Evolutionary conservation across 2,329 filamentous ascomycete species (phyloP).

Genomic region (Eutypa lata): DNA sequence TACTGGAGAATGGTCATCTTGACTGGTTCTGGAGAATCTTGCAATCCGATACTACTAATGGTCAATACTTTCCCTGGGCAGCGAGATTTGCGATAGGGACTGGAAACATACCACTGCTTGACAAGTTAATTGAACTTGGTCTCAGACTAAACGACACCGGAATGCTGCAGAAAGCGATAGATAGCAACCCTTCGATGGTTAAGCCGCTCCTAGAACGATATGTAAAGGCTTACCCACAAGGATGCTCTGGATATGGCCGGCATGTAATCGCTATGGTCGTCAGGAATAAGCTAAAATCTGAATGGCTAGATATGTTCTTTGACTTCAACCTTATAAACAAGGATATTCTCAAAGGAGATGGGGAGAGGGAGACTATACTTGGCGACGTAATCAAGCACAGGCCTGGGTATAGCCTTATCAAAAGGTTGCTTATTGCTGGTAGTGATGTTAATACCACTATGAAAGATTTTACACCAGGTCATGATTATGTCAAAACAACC

Average conservation of each 20-base stretch:
- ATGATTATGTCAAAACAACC: background rate
- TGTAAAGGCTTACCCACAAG: slow-evolving; percentile 3
- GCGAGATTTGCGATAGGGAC: background rate
- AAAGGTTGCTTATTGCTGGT: slow-evolving; percentile 5
- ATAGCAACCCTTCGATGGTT: slow-evolving; percentile 3
- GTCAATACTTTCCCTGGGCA: too few relatives aligned
- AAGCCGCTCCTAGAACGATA: slow-evolving; percentile 4
- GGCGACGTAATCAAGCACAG: background rate
- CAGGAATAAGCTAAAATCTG: background rate
- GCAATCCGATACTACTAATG: too few relatives aligned
- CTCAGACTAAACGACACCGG: background rate
- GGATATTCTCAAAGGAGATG: background rate
- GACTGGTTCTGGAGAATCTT: background rate
- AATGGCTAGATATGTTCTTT: slow-evolving; percentile 2
- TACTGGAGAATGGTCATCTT: background rate
- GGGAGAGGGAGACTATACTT: background rate
- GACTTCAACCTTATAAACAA: background rate
- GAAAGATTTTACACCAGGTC: background rate
- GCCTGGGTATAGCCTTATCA: too few relatives aligned
- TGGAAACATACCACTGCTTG: slow-evolving; percentile 1
- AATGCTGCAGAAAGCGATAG: background rate
- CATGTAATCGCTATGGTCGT: background rate
- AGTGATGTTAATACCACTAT: slow-evolving; percentile 3
- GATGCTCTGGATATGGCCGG: background rate
- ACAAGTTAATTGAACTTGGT: slow-evolving; percentile 2